Percentiles rank a stretch among this genome's conserved stretches.
Conservation (phyloP, 2,329 filamentous ascomycete genomes). For the Neofusicoccum cordaticola region DNA sequence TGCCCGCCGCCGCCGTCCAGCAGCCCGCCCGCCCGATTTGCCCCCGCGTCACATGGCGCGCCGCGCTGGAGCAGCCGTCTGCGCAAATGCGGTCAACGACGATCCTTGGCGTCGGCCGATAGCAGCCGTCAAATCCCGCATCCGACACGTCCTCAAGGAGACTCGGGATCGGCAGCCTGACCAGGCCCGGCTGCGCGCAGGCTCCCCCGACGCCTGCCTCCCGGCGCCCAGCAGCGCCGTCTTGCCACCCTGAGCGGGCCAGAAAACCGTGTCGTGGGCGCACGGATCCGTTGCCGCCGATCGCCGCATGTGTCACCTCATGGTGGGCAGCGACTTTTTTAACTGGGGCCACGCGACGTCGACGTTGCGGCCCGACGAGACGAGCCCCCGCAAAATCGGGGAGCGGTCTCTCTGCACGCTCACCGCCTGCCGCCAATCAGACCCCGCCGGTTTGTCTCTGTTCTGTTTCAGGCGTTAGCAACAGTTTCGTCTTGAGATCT, state of each 20-base stretch:
- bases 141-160: background rate
- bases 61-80: background rate
- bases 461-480: background rate
- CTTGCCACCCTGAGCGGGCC: background rate
- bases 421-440: background rate
- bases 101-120: background rate
- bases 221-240: background rate
- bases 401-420: background rate
- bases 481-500: background rate
- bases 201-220: background rate
- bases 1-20: background rate
- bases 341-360: background rate
- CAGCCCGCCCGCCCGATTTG: background rate
- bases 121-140: too few species aligned
- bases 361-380: constrained; percentile 6
- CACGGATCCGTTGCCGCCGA: background rate
- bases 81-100: background rate
- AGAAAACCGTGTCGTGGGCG: background rate
- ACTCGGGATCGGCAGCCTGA: too few species aligned
- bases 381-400: background rate
- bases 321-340: background rate
- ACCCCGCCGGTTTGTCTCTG: background rate
- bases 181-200: too few species aligned
- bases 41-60: background rate
- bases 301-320: background rate